These are phyloP conservation scores for Penicillium aurantiogriseum DNA, from an alignment of 2,329 filamentous ascomycete genomes.

Conservation along the genomic window DNA sequence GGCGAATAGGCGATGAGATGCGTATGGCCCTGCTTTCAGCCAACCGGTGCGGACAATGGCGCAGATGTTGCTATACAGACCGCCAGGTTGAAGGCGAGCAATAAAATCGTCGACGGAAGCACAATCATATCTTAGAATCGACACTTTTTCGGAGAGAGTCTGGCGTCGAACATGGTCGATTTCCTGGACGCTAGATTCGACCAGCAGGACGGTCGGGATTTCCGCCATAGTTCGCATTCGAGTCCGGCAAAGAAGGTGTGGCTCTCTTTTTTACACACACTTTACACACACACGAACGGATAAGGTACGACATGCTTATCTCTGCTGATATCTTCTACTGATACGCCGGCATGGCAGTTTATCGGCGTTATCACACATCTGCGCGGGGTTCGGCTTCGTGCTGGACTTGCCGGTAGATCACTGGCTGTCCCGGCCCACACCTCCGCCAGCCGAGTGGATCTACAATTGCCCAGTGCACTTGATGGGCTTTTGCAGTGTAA, in stretches of 20 bases:
- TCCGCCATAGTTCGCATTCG: neutral
- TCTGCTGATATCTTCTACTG: neutral
- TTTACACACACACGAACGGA: too few species aligned
- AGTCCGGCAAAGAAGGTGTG: neutral
- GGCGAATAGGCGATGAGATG: conserved; percentile 28
- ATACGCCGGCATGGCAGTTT: neutral
- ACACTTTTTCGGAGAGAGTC: neutral
- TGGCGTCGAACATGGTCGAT: neutral
- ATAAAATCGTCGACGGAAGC: neutral
- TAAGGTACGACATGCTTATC: neutral
- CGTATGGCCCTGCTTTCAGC: conserved; percentile 32
- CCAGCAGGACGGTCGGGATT: neutral
- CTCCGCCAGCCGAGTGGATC: neutral
- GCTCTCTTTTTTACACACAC: neutral
- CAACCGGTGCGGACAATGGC: conserved; percentile 35
- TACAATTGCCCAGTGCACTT: neutral
- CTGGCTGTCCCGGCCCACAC: neutral
- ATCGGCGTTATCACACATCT: neutral
- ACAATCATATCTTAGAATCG: neutral
- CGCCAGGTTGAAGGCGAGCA: conserved; percentile 27
- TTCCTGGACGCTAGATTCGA: neutral
- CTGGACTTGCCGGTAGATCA: neutral
- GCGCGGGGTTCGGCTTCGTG: neutral
- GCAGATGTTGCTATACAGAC: conserved; percentile 27
- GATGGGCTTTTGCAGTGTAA: neutral